Conservation (phyloP, 1,139 yeast genomes). For the Suhomyces choctaworum region DNA sequence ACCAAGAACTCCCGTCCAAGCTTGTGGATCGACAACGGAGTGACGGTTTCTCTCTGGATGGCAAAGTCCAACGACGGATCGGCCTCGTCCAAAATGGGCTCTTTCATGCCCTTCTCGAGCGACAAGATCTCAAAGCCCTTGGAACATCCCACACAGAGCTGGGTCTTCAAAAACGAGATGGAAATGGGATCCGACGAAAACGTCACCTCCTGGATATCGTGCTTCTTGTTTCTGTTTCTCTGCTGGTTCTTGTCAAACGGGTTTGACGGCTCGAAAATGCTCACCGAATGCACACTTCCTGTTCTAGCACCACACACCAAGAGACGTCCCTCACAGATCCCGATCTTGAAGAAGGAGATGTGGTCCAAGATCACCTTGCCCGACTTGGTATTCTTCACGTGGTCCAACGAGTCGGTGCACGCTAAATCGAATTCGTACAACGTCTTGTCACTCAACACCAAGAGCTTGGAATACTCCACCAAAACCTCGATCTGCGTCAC, state of each 20-base stretch:
- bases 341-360: conserved; percentile 86
- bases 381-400: conserved; percentile 66
- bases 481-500: conserved; percentile 89
- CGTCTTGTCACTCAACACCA: conserved; percentile 81
- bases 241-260: conserved; percentile 59
- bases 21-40: conserved; percentile 89
- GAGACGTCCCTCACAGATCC: conserved; percentile 86
- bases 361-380: conserved; percentile 82
- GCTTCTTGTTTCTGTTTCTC: conserved; percentile 62
- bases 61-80: conserved; percentile 96
- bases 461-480: conserved; percentile 84
- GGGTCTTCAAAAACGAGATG: conserved; percentile 83
- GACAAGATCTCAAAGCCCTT: conserved; percentile 94
- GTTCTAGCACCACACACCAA: conserved; percentile 88
- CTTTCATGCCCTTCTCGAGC: conserved; percentile 74
- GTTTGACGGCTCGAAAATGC: conserved; percentile 78
- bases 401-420: conserved; percentile 67
- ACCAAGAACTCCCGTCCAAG: conserved; percentile 84
- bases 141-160: conserved; percentile 91
- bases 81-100: conserved; percentile 86
- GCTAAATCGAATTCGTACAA: conserved; percentile 78
- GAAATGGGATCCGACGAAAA: conserved; percentile 90
- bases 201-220: conserved; percentile 70
- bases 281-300: conserved; percentile 70
- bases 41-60: conserved; percentile 73